Conservation (phyloP, 2,329 filamentous ascomycete genomes). For the Penicillium polonicum region DNA sequence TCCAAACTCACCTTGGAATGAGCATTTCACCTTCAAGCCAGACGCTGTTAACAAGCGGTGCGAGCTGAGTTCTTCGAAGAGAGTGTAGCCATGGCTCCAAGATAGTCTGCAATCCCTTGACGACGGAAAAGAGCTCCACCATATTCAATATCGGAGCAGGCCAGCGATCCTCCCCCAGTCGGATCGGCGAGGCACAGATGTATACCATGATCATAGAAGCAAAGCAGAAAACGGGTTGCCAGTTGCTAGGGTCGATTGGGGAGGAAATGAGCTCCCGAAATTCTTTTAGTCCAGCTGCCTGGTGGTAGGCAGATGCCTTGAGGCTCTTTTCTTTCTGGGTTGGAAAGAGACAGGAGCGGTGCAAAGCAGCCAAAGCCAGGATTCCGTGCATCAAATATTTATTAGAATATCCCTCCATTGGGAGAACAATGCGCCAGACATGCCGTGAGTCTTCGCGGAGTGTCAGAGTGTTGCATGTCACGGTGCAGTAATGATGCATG, state of each 20-base stretch:
- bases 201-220: conserved; percentile 19
- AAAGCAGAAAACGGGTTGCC: conserved; percentile 25
- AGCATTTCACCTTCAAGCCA: conserved; percentile 15
- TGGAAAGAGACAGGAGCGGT: conserved; percentile 20
- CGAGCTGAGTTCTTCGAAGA: conserved; percentile 14
- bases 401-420: conserved; percentile 32
- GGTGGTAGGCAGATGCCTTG: conserved; percentile 20
- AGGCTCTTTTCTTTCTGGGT: conserved; percentile 14
- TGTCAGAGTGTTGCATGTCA: conserved; percentile 28
- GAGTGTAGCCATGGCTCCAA: conserved; percentile 20
- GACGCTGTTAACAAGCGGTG: conserved; percentile 17
- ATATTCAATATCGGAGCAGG: conserved; percentile 19
- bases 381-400: conserved; percentile 35
- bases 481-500: conserved; percentile 44
- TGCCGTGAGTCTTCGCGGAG: conserved; percentile 24
- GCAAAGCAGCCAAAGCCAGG: conserved; percentile 33
- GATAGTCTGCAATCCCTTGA: conserved; percentile 21
- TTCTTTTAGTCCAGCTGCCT: conserved; percentile 17
- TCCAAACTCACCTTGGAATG: conserved; percentile 13
- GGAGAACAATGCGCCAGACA: conserved; percentile 32
- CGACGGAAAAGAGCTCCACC: conserved; percentile 18
- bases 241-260: conserved; percentile 17
- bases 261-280: conserved; percentile 22
- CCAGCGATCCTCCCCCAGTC: conserved; percentile 14
- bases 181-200: conserved; percentile 12